Conservation (phyloP, 1,284 basidiomycete species). For the Psilocybe mexicana region DNA sequence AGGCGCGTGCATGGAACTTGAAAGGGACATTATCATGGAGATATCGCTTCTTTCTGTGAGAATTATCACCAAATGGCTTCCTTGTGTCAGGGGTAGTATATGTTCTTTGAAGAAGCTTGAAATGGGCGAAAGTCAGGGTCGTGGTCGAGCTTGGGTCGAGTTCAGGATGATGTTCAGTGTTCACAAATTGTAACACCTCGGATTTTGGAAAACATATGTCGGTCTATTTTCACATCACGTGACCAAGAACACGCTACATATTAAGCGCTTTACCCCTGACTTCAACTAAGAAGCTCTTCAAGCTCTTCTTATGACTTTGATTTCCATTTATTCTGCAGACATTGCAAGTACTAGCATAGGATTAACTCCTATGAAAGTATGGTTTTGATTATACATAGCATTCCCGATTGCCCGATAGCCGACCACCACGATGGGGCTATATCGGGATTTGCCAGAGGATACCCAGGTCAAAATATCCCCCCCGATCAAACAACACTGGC, state of each 20-base stretch:
- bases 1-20: too few species aligned
- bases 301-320: too few species aligned
- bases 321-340: too few species aligned
- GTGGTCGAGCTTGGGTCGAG: background rate
- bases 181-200: background rate
- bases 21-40: background rate
- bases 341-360: too few species aligned
- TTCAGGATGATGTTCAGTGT: background rate
- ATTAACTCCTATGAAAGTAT: background rate
- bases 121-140: background rate
- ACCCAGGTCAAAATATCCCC: constrained; percentile 10
- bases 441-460: constrained; percentile 1
- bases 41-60: background rate
- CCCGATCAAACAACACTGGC: constrained; percentile 14
- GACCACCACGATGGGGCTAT: background rate
- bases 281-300: too few species aligned
- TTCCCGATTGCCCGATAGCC: background rate
- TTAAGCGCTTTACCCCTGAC: too few species aligned
- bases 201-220: background rate
- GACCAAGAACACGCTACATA: background rate
- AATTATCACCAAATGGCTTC: too few species aligned
- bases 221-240: background rate
- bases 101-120: too few species aligned
- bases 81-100: too few species aligned
- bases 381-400: background rate